A percentile compares a stretch with the other conserved stretches of the same genome.
phyloP scores from a whole-genome alignment of 2,329 filamentous ascomycete species.

The Fonsecaea pedrosoi region DNA sequence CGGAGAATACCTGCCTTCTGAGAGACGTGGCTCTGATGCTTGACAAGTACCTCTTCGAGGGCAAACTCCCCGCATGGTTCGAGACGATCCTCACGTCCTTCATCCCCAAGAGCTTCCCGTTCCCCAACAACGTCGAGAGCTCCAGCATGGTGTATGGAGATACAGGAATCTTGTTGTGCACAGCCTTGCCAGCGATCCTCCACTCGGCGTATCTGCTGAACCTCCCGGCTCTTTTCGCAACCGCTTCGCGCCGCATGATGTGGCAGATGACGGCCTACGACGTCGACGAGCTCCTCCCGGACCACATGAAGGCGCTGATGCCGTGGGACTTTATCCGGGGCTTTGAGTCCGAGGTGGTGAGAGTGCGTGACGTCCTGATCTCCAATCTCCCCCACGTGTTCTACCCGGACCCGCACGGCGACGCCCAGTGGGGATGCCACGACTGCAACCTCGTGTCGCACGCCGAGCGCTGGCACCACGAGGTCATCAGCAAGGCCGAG shows the following conservation, averaged over 20 bases:
- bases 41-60: slow-evolving; percentile 14
- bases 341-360: neutral
- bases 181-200: neutral
- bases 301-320: neutral
- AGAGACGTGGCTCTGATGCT: neutral
- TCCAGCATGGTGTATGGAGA: neutral
- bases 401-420: slow-evolving; percentile 2
- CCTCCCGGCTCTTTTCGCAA: neutral
- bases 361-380: neutral
- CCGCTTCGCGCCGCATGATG: slow-evolving; percentile 9
- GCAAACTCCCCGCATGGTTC: neutral
- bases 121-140: neutral
- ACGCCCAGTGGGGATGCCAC: neutral
- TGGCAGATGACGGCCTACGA: neutral
- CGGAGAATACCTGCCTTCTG: neutral
- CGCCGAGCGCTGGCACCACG: slow-evolving; percentile 3
- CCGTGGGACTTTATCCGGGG: neutral
- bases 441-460: neutral
- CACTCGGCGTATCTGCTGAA: slow-evolving; percentile 4
- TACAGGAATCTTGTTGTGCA: neutral
- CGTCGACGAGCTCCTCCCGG: neutral
- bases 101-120: neutral
- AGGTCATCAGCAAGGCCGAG: slow-evolving; percentile 6
- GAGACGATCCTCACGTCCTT: neutral
- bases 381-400: slow-evolving; percentile 1